Evolutionary conservation across 148 eudicot species (phyloP), one percentile per base, ranked within the genome.

Genomic region (Oxyria digyna): DNA sequence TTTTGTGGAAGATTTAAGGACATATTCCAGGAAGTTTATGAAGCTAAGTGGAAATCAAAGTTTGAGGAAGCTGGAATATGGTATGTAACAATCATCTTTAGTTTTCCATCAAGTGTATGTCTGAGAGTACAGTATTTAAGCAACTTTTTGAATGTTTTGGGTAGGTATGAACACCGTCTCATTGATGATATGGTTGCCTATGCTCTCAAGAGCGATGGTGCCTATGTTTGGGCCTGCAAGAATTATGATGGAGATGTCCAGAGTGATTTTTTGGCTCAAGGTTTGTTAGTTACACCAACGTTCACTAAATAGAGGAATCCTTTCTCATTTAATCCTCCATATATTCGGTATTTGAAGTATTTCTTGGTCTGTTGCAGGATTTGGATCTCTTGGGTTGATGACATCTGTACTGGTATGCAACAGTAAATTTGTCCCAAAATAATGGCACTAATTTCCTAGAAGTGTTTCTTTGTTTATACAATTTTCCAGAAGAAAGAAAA

Each of bases 111-210:
- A 46, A 42, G 70, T 69, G 23, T 31, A 55, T 29, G 15, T 31
- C 21, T 32, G 8, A n/a, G 0, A 20, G 29, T 66, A 38, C 6
- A 18, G 10, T 66, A 66, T 38, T 1, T 12, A 37, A 26, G 29
- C 21, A 0, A 38, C 69, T 66, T 12, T 21, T 66, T 15, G 26
- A 66, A 18, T 57, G 65, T 20, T 42, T 55, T 78, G 76, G n/a
- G 23, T 78, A 91, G 97, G 97, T 91, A 91, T 73, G 97, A 91
- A 76, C 96, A 91, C 75, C 97, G 96, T 76, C 97, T 91, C 23
- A 89, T 91, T 68, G 97, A 91, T 71, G 97, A 89, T 78, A 91
- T 91, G 97, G 97, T 91, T 85, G 97, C 97, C 62, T 91, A 89
- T 79, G 91, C 96, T 72, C 85, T 91, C 57, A 91, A 91, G 84